Base-by-base conservation (phyloP, 2,329 filamentous ascomycete genomes). In the Colletotrichum sojae region DNA sequence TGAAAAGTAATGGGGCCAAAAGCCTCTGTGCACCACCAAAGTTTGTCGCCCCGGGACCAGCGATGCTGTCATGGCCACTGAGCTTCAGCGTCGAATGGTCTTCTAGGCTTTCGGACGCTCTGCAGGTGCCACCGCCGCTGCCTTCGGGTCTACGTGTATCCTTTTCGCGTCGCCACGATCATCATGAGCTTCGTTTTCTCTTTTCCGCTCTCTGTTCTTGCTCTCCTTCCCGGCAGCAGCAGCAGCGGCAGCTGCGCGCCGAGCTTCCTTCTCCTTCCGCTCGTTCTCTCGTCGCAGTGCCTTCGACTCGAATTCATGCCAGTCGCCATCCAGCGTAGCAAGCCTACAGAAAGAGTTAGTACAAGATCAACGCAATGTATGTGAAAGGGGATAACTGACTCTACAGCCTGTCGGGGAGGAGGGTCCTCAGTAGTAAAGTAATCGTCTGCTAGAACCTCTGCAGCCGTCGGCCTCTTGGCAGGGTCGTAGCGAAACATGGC, bases 231-330 rank as follows among this genome's bases (percentile, higher is more conserved):
- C 80, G 1, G 49, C 40, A 10, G 51, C 60, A 9, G 60, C 60
- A 15, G 60, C 31, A 0, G 82, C 60, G 8, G 51, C 60, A 13
- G 51, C 31, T 0, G 82, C 80, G 6, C 82, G 83, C 4, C 83
- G 81, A 8, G 85, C 86, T 62, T 89, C 87, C 65, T 85, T 83
- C 31, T 89, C 86, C 70, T 84, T 85, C 63, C 89, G 89, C 78
- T 96, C 94, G 74, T 94, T 95, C 79, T 98, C 95, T 74, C 96
- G 96, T 39, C 96, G 88, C 27, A 97, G 85, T 16, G 94, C 95
- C 82, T 99, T 99, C 64, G 94, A 97, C 82, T 99, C 96, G 76
- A 98, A 97, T 78, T 99, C 96, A 78, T 99, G 96, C 96, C 96
- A 99, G 75, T 99, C 96, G 22, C 96, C 96, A 74, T 96, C 90